Evolutionary conservation across 78 protist genomes (phyloP), one percentile per base, ranked within the genome.

Genomic region (Anaeramoeba ignava): DNA sequence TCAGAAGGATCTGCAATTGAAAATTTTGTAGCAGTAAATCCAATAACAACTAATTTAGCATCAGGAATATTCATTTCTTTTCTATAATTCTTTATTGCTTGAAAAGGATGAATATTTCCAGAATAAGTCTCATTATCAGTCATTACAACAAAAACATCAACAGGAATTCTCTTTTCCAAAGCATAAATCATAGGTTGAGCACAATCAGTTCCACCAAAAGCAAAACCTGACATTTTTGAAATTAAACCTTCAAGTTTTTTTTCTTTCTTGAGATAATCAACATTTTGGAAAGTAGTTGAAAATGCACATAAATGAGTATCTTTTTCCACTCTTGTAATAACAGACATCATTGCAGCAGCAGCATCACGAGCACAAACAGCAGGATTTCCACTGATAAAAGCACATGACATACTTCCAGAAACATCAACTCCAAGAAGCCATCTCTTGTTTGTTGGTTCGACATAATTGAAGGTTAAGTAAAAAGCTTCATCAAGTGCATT

Each of bases 1-100:
- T 85, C 88, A 33, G 0, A n/a, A 34, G 88, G 88, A 33, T 85
- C 88, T 33, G 88, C 88, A 8, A 85, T 85, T 17, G 79, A 67
- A 33, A 85, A 85, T 31, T 27, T 27, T 40, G 1, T 85, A 41
- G 78, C 37, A 23, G 39, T 12, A 83, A 85, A 42, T 39, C 88
- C 88, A 3, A 80, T 68, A 34, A 85, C 88, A 12, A 85, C 38
- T 39, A 85, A 78, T 31, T 33, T 2, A 34, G 83, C 78, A 39
- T 85, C 1, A n/a, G n/a, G n/a, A 33, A 2, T 2, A 37, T n/a
- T 0, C 83, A 0, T 79, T 40, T 0, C 33, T 3, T 0, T 23
- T 79, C 88, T 79, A 79, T 85, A 85, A 33, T 2, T 40, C 12
- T 40, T 68, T 33, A 85, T 41, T 12, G 88, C 88, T 31, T 38